Evolutionary conservation across 352 stramenopile species (phyloP).

Genomic region (Nothophytophthora sp.): DNA sequence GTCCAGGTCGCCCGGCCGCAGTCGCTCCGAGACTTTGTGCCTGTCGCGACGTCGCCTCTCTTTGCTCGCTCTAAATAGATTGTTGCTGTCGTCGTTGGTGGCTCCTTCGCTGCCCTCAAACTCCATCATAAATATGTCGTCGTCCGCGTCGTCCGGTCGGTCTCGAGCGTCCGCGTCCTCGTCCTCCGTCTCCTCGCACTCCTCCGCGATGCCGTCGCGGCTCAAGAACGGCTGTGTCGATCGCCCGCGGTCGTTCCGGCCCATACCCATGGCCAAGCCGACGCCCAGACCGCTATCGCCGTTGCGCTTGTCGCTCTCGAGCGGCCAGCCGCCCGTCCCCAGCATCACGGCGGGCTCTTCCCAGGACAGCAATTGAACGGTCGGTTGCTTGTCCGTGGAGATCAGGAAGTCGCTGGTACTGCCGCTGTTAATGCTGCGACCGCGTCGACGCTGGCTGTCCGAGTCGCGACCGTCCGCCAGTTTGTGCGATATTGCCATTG

Average conservation of each 20-base stretch:
- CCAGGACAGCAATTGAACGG: conserved; percentile 59
- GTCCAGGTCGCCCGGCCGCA: conserved; percentile 16
- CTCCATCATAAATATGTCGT: conserved; percentile 85
- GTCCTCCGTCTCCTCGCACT: conserved; percentile 43
- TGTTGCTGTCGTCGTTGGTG: conserved; percentile 16
- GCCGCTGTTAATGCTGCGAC: conserved; percentile 19
- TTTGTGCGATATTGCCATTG: conserved; percentile 16
- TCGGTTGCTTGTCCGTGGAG: conserved; percentile 19
- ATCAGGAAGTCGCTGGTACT: conserved; percentile 23
- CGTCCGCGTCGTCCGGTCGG: conserved; percentile 41
- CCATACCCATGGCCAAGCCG: neutral
- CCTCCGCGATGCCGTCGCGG: conserved; percentile 31
- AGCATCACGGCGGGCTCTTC: conserved; percentile 63
- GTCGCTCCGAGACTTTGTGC: conserved; percentile 13
- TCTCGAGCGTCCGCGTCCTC: conserved; percentile 32
- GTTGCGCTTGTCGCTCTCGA: conserved; percentile 31
- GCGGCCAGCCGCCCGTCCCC: conserved; percentile 13
- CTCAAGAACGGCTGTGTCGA: conserved; percentile 13
- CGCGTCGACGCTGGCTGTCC: conserved; percentile 4
- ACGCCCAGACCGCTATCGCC: neutral
- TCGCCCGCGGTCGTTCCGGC: conserved; percentile 11
- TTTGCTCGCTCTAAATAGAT: conserved; percentile 26
- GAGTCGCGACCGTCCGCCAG: conserved; percentile 19
- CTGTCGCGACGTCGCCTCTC: conserved; percentile 7
- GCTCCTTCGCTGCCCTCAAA: conserved; percentile 35